Evolutionary conservation across 768 basidiomycete species (phyloP).

Genomic region (Piloderma croceum): DNA sequence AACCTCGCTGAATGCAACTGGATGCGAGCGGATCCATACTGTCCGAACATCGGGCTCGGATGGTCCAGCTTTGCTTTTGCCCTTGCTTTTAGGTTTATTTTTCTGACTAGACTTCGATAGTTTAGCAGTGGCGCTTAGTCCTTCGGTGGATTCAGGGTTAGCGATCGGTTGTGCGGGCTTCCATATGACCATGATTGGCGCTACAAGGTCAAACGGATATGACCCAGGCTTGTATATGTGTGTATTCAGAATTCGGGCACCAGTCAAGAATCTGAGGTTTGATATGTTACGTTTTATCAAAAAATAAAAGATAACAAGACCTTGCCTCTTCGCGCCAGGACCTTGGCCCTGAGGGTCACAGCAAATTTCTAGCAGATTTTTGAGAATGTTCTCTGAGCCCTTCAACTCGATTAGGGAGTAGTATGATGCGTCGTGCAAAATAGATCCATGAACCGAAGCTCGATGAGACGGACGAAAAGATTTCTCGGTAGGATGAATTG

Average conservation of each 20-base stretch:
- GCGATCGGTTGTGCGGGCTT: constrained; percentile 27
- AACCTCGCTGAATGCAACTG: constrained; percentile 57
- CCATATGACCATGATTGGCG: constrained; percentile 75
- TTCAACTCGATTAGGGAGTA: constrained; percentile 67
- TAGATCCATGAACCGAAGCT: constrained; percentile 77
- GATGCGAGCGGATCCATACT: constrained; percentile 80
- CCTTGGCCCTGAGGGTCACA: constrained; percentile 61
- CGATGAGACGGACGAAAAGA: constrained; percentile 88
- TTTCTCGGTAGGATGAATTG: constrained; percentile 85
- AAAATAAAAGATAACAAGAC: too few relatives aligned
- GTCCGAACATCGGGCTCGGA: constrained; percentile 28
- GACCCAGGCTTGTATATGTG: constrained; percentile 54
- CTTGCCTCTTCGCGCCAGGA: constrained; percentile 58
- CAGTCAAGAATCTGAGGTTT: constrained; percentile 51
- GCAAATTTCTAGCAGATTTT: constrained; percentile 44
- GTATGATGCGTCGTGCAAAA: constrained; percentile 90
- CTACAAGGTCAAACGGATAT: constrained; percentile 70
- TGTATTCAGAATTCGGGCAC: constrained; percentile 61
- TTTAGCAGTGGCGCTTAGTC: not conserved
- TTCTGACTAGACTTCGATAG: constrained; percentile 8
- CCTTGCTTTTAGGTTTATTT: constrained; percentile 27
- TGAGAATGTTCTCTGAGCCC: constrained; percentile 54
- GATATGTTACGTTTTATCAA: not conserved
- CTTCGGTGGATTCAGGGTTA: constrained; percentile 1
- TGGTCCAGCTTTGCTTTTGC: constrained; percentile 22